Base-by-base conservation (phyloP, 345 rosid species). In the Ceriops zippeliana region DNA sequence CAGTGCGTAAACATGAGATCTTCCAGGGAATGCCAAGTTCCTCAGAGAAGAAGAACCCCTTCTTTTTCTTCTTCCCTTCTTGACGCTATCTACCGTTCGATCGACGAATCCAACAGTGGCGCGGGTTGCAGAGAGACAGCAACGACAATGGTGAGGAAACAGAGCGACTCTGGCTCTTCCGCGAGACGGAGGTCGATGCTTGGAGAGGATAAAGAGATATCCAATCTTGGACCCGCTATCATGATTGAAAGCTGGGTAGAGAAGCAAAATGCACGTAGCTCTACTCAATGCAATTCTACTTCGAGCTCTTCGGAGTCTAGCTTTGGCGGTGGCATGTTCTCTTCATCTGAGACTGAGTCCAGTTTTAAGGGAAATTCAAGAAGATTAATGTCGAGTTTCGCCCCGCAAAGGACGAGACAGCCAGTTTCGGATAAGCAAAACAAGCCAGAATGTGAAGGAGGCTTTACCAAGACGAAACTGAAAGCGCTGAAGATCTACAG, bases 41-140 rank as follows among this genome's bases (percentile, higher is more conserved):
- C 85, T 70, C 97, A 82, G 21, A 86, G 84, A 58, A 89, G 87
- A 69, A 84, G 89, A 75, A 83, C 90, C 58, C 90, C 93, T 27
- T 92, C 98, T 49, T 92, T 92, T 82, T 92, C 98, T 70, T 89
- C 98, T 5, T 80, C 87, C 57, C 81, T 89, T 54, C 92, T 92
- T 19, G 98, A 92, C 35, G 69, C 93, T 46, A 83, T 92, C 56
- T 86, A 81, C 72, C 90, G 88, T 35, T 92, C 96, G 21, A 84
- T 85, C 9, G 95, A 89, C 26, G 82, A 85, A 52, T 63, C 95
- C 8, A 66, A 31, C 19, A 70, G 61, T 19, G 81, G 66, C 34
- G 46, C 47, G 5, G 62, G 47, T 56, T 73, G 54, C 61, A 65
- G 22, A 47, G 80, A 73, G 71, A 52, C 78, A 17, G 24, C 68